Percentiles rank a stretch among this genome's conserved stretches.
These are phyloP conservation scores for Laetiporus sulphureus DNA, from an alignment of 1,284 basidiomycete species.

Conservation along the genomic window DNA sequence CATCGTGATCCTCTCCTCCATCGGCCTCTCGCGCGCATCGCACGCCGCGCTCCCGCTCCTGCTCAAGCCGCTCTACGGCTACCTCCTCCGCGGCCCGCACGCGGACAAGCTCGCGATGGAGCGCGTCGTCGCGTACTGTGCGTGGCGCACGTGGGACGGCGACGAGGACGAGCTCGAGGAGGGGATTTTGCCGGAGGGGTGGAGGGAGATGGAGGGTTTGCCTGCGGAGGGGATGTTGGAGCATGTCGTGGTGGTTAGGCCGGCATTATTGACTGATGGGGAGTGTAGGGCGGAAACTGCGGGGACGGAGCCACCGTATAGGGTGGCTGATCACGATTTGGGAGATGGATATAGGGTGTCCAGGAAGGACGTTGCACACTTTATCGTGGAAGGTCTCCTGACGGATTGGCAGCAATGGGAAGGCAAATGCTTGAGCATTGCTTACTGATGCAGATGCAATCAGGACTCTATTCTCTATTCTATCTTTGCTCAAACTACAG, in stretches of 20 bases:
- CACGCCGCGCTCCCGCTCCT: conserved; percentile 40
- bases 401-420: conserved; percentile 46
- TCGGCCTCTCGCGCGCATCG: conserved; percentile 40
- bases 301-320: conserved; percentile 29
- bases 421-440: conserved; percentile 38
- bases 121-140: conserved; percentile 35
- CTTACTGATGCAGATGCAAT: conserved; percentile 15
- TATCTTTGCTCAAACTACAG: not conserved
- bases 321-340: conserved; percentile 28
- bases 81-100: conserved; percentile 37
- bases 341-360: conserved; percentile 46
- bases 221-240: conserved; percentile 34
- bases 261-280: conserved; percentile 52
- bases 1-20: conserved; percentile 45
- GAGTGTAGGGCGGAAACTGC: conserved; percentile 40
- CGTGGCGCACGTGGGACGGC: conserved; percentile 41
- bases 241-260: conserved; percentile 43
- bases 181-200: conserved; percentile 34
- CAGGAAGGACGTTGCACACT: conserved; percentile 58
- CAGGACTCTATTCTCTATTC: not conserved
- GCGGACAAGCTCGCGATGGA: conserved; percentile 54
- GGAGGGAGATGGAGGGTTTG: conserved; percentile 33
- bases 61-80: conserved; percentile 41
- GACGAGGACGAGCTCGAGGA: conserved; percentile 31
- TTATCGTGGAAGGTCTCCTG: conserved; percentile 44